Evolutionary conservation across 768 basidiomycete genomes (phyloP).

Genomic region (Tylopilus plumbeoviolaceoides): DNA sequence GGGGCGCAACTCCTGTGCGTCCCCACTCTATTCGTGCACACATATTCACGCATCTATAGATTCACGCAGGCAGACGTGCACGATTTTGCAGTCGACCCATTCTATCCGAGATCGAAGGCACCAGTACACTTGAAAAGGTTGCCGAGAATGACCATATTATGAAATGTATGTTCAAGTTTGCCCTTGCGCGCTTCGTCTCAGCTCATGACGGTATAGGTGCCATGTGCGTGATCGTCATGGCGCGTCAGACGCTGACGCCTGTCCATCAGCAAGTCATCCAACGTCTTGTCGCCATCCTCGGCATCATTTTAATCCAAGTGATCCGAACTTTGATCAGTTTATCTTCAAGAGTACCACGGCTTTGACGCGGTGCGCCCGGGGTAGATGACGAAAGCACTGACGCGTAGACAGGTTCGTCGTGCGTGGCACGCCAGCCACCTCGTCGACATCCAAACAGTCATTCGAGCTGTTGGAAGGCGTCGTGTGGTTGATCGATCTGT

Average conservation of each 20-base stretch:
- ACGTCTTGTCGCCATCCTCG: slow-evolving; percentile 79
- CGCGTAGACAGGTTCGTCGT: slow-evolving; percentile 65
- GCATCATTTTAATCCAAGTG: slow-evolving; percentile 94
- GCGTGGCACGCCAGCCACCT: slow-evolving; percentile 60
- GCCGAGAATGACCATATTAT: slow-evolving; percentile 98
- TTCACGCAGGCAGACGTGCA: no score
- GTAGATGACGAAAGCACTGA: background rate
- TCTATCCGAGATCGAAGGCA: no score
- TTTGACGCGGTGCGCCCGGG: slow-evolving; percentile 62
- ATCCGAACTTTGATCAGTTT: slow-evolving; percentile 96
- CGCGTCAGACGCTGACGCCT: no score
- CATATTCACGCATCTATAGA: no score
- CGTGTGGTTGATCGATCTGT: slow-evolving; percentile 68
- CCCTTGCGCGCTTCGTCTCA: background rate
- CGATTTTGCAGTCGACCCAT: no score
- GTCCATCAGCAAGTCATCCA: slow-evolving; percentile 60
- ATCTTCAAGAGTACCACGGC: slow-evolving; percentile 96
- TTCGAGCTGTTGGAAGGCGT: slow-evolving; percentile 85
- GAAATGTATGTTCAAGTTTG: slow-evolving; percentile 81
- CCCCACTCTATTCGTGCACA: no score
- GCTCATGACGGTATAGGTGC: slow-evolving; percentile 49
- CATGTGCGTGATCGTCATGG: slow-evolving; percentile 91
- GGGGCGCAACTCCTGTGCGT: no score
- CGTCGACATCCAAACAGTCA: slow-evolving; percentile 71
- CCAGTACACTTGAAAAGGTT: no score